phyloP scores from a whole-genome alignment of 345 rosid species.

The Arabidopsis suecica region DNA sequence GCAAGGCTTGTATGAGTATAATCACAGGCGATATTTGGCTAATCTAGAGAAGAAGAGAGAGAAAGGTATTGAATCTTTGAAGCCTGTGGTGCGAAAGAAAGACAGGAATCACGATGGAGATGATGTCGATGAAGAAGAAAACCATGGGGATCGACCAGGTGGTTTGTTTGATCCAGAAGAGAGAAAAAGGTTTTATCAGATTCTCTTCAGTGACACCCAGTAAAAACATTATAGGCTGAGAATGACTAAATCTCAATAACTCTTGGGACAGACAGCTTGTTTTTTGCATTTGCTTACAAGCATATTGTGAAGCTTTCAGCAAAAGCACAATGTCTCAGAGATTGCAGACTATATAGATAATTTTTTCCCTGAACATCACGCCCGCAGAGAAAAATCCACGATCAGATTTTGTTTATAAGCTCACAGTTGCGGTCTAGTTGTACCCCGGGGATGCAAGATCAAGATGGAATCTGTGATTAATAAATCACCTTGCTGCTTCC shows the following conservation, averaged over 20 bases:
- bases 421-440: not conserved
- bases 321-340: slow-evolving; percentile 15
- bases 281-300: not conserved
- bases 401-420: not conserved
- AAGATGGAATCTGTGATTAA: not conserved
- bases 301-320: slow-evolving; percentile 12
- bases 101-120: slow-evolving; percentile 27
- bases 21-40: slow-evolving; percentile 54
- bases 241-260: not conserved
- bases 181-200: slow-evolving; percentile 79
- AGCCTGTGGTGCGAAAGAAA: slow-evolving; percentile 47
- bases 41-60: slow-evolving; percentile 76
- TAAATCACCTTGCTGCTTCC: too few relatives aligned
- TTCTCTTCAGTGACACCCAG: slow-evolving; percentile 65
- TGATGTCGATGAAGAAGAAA: slow-evolving; percentile 56
- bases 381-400: not conserved
- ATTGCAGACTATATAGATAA: not conserved
- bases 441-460: not conserved
- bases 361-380: not conserved
- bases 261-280: slow-evolving; percentile 12
- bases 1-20: slow-evolving; percentile 84
- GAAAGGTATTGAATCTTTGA: slow-evolving; percentile 52
- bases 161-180: slow-evolving; percentile 84
- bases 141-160: slow-evolving; percentile 50
- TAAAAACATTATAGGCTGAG: slow-evolving; percentile 33